phyloP scores from a whole-genome alignment of 78 protist species.

The Pelomyxa schiedti region DNA sequence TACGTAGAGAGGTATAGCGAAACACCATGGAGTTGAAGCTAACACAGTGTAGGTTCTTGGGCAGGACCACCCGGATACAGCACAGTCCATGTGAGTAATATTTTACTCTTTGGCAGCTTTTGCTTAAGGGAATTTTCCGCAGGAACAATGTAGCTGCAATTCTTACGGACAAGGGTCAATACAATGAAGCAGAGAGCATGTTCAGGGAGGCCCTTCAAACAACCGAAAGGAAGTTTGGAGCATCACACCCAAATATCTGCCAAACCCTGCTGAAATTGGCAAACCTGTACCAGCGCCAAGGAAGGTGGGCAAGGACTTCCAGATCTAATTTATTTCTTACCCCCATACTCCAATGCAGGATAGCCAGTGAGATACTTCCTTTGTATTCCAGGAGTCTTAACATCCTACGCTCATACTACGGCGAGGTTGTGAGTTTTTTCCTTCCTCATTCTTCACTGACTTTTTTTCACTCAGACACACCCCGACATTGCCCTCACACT shows the following conservation, averaged over 20 bases:
- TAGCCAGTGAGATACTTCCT: background rate
- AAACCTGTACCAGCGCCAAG: background rate
- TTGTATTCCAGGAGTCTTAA: background rate
- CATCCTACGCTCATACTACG: background rate
- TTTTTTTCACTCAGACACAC: no score
- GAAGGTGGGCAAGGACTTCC: no score
- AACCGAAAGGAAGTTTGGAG: background rate
- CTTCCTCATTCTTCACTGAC: no score
- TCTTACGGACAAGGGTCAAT: background rate
- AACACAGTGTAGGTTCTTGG: background rate
- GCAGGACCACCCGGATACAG: background rate
- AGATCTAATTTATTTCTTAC: no score
- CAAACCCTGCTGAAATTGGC: background rate
- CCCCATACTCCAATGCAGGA: background rate
- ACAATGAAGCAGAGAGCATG: background rate
- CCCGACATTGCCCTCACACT: no score
- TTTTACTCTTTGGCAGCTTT: no score
- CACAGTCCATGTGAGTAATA: background rate
- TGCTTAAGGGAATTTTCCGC: no score
- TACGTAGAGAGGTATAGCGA: background rate
- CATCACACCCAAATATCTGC: background rate
- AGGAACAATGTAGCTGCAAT: background rate
- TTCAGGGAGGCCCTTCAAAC: background rate
- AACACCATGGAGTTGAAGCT: background rate
- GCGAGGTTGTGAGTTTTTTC: no score